Base-by-base conservation (phyloP, 1,284 basidiomycete genomes). In the Trametes hirsuta region DNA sequence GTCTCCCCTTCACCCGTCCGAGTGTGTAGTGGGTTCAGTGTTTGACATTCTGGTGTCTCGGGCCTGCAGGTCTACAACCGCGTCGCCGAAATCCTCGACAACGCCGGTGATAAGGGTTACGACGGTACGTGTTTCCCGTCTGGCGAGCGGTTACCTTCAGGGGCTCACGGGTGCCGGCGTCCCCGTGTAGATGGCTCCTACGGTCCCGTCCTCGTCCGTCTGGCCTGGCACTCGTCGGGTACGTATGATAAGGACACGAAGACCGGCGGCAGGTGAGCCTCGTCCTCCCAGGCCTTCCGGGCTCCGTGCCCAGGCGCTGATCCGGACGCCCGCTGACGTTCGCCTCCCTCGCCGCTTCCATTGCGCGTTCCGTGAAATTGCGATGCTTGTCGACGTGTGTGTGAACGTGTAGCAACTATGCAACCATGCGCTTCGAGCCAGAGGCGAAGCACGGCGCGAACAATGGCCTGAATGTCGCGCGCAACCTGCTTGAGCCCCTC, bases 191-290 rank as follows among this genome's bases (percentile, higher is more conserved):
- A 97, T 72, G 95, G 95, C 34, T 95, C 93, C 9, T 95, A 91
- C 68, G 95, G 89, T 18, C 95, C 95, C 45, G 88, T 98, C 46
- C 76, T 98, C 56, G 82, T 99, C 58, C 94, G 97, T 74, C 87
- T 98, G 57, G 96, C 95, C 30, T 98, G 96, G 94, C 94, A 96
- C 75, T 74, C 88, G 11, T 91, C 93, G 48, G 96, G 96, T 51
- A 98, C 96, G 1, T 96, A 91, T 71, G 91, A 96, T 79, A 94
- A 95, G 81, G 84, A 90, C 2, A 81, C 86, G 66, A 87, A 88
- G 67, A 91, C 93, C 18, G 96, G 97, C 66, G 96, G 96, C 73
- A 92, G 91, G 91, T 86, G 66, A 50, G 79, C 41, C 30, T 42
- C 40, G n/a, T 35, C 25, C 41, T 18, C 54, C 41, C 22, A 45